Percentiles rank a stretch among this genome's conserved stretches.
These are phyloP conservation scores for Sclerotinia minor DNA, from an alignment of 2,329 filamentous ascomycete species.

Conservation along the genomic window DNA sequence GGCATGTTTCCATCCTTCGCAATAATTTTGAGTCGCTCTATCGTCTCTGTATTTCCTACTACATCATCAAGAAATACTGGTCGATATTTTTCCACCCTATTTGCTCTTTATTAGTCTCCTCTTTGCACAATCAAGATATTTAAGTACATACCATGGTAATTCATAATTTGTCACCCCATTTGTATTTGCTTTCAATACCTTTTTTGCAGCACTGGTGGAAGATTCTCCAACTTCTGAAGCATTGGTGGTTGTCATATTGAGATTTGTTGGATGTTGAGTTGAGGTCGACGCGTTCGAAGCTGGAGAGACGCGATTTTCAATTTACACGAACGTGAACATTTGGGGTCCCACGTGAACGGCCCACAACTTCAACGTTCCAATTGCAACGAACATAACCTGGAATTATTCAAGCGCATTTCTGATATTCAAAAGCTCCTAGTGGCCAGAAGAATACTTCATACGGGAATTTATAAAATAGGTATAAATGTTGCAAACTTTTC, in stretches of 20 bases:
- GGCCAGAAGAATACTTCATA: too few species aligned
- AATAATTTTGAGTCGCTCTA: slow-evolving; percentile 96
- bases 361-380: background rate
- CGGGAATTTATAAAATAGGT: too few species aligned
- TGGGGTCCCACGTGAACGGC: background rate
- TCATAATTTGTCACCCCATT: slow-evolving; percentile 64
- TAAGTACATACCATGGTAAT: slow-evolving; percentile 66
- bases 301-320: slow-evolving; percentile 29
- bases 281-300: slow-evolving; percentile 31
- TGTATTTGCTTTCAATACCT: slow-evolving; percentile 52
- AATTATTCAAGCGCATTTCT: background rate
- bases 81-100: slow-evolving; percentile 96
- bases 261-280: slow-evolving; percentile 7
- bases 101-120: slow-evolving; percentile 2
- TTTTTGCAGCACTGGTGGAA: slow-evolving; percentile 57
- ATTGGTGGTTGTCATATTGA: slow-evolving; percentile 37
- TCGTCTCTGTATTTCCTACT: slow-evolving; percentile 96
- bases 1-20: slow-evolving; percentile 99
- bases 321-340: slow-evolving; percentile 31
- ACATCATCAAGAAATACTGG: slow-evolving; percentile 94
- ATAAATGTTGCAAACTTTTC: too few species aligned
- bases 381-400: background rate
- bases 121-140: background rate
- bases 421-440: background rate
- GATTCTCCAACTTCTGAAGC: slow-evolving; percentile 55